Percentiles rank a stretch among this genome's conserved stretches.
phyloP scores from a whole-genome alignment of 805 yeast genomes.

The Tanozyma kutaoensis region DNA sequence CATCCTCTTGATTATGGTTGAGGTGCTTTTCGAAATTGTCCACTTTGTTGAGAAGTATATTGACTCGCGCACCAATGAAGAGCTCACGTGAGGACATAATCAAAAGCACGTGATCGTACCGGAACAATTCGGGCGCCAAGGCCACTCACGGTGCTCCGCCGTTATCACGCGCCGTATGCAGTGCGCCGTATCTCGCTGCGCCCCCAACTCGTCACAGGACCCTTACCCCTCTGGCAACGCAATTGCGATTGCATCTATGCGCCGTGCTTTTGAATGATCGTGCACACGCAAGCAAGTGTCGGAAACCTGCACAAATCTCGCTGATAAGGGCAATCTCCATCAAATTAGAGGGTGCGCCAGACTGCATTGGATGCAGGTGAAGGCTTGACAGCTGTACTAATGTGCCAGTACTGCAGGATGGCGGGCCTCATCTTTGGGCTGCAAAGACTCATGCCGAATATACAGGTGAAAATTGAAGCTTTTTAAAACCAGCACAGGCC shows the following conservation, averaged over 20 bases:
- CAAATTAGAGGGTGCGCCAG: constrained; percentile 4
- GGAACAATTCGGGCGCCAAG: too few relatives aligned
- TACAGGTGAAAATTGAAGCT: too few relatives aligned
- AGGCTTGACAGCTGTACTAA: too few relatives aligned
- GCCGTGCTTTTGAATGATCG: not conserved
- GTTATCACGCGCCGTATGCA: too few relatives aligned
- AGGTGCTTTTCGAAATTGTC: constrained; percentile 68
- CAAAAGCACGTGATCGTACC: not conserved
- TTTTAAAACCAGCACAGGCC: too few relatives aligned
- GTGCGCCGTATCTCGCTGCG: not conserved
- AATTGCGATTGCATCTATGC: too few relatives aligned
- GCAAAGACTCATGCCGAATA: too few relatives aligned
- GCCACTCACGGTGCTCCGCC: too few relatives aligned
- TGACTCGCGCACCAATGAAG: constrained; percentile 1
- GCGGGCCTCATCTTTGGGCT: too few relatives aligned
- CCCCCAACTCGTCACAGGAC: not conserved
- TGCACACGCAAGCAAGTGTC: constrained; percentile 1
- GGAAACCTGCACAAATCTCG: not conserved
- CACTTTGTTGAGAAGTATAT: constrained; percentile 52
- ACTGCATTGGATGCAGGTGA: too few relatives aligned
- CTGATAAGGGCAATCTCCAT: constrained; percentile 4
- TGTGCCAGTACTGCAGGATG: too few relatives aligned
- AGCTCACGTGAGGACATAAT: not conserved
- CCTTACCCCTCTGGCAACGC: not conserved
- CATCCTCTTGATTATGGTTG: constrained; percentile 69